Evolutionary conservation across 257 asterid species (phyloP).

Genomic region (Nicotiana attenuata): DNA sequence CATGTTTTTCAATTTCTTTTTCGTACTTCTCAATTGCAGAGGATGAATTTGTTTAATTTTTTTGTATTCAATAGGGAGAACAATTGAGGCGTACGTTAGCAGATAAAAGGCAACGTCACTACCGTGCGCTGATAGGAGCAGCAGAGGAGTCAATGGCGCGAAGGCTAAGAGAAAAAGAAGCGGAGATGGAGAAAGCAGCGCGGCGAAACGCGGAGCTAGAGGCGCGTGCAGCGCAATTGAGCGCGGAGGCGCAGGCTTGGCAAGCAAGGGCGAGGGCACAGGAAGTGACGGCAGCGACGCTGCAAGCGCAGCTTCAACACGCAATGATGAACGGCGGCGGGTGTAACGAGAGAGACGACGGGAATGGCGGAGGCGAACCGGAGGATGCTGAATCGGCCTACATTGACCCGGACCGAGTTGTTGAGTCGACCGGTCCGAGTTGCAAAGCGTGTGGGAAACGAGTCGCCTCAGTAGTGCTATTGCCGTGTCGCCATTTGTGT

Average conservation of each 20-base stretch:
- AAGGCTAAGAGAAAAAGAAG: conserved; percentile 34
- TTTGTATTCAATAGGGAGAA: conserved; percentile 25
- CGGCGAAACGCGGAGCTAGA: conserved; percentile 32
- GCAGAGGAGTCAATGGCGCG: conserved; percentile 33
- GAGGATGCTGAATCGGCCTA: conserved; percentile 51
- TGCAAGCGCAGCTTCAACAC: conserved; percentile 37
- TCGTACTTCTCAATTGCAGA: neutral
- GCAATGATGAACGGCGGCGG: conserved; percentile 23
- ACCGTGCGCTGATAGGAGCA: conserved; percentile 23
- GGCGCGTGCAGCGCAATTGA: conserved; percentile 31
- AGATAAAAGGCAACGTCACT: conserved; percentile 35
- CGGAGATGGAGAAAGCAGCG: conserved; percentile 32
- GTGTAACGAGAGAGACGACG: conserved; percentile 13
- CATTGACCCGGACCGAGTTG: conserved; percentile 48
- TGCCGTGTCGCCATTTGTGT: conserved; percentile 50
- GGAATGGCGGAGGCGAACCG: conserved; percentile 25
- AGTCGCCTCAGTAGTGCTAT: conserved; percentile 33
- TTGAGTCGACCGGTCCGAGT: conserved; percentile 24
- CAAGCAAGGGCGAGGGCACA: conserved; percentile 35
- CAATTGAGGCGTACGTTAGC: conserved; percentile 30
- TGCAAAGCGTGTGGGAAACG: conserved; percentile 36
- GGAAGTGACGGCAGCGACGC: conserved; percentile 33
- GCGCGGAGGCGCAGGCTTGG: conserved; percentile 38
- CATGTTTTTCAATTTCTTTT: neutral
- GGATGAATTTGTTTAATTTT: neutral